Evolutionary conservation across 345 rosid species (phyloP).

Genomic region (Pseudoturritis turrita): DNA sequence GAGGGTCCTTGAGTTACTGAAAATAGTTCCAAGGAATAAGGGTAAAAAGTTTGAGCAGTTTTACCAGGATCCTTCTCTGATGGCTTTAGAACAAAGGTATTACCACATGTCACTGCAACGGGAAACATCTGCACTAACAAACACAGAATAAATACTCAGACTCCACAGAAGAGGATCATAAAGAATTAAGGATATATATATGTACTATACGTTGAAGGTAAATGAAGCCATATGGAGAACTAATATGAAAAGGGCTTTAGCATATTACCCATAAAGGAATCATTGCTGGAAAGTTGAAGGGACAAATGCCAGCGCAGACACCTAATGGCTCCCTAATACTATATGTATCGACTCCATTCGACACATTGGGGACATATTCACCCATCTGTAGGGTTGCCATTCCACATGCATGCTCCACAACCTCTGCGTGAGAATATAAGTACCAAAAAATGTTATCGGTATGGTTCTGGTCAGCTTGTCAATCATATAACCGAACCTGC

Average conservation of each 20-base stretch:
- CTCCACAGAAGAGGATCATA: neutral
- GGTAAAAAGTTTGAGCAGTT: neutral
- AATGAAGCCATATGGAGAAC: neutral
- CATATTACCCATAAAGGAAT: constrained; percentile 90
- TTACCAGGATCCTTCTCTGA: constrained; percentile 98
- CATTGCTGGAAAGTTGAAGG: constrained; percentile 99
- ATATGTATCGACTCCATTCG: constrained; percentile 89
- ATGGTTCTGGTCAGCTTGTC: neutral
- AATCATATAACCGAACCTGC: neutral
- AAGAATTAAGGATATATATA: neutral
- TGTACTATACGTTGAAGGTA: neutral
- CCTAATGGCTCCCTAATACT: constrained; percentile 95
- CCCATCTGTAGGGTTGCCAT: constrained; percentile 97
- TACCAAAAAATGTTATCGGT: neutral
- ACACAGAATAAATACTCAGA: neutral
- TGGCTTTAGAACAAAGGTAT: constrained; percentile 90
- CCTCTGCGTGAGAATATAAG: constrained; percentile 49
- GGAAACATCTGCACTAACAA: constrained; percentile 88
- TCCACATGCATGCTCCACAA: constrained; percentile 98
- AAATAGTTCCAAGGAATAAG: neutral
- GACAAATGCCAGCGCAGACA: constrained; percentile 97
- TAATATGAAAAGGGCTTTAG: neutral
- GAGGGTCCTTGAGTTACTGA: neutral
- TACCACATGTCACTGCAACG: constrained; percentile 88
- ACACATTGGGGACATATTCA: constrained; percentile 83